Evolutionary conservation across 2,329 filamentous ascomycete genomes (phyloP).

Genomic region (Endoconidiophora laricicola): DNA sequence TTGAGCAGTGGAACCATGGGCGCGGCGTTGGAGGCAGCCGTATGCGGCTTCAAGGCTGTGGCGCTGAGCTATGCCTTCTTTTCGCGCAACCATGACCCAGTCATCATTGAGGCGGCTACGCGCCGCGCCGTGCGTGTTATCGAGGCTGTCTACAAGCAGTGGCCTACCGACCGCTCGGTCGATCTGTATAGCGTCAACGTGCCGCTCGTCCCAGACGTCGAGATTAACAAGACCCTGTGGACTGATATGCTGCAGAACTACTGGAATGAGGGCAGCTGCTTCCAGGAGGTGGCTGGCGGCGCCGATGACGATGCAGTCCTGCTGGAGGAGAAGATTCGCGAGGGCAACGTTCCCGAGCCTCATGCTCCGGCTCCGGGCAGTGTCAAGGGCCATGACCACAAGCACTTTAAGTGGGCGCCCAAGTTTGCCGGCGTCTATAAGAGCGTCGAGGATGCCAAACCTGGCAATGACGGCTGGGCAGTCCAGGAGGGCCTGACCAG

Average conservation of each 20-base stretch:
- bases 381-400: conserved; percentile 47
- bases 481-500: conserved; percentile 78
- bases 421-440: conserved; percentile 73
- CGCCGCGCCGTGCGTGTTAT: conserved; percentile 60
- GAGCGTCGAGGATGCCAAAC: conserved; percentile 61
- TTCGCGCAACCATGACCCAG: conserved; percentile 64
- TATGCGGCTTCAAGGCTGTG: conserved; percentile 53
- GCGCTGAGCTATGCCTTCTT: conserved; percentile 88
- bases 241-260: conserved; percentile 80
- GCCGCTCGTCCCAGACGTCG: conserved; percentile 63
- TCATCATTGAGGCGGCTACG: conserved; percentile 62
- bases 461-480: conserved; percentile 85
- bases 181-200: conserved; percentile 90
- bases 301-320: conserved; percentile 47
- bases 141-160: conserved; percentile 61
- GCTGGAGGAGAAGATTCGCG: conserved; percentile 31
- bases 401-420: conserved; percentile 90
- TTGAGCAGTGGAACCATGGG: conserved; percentile 64
- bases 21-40: conserved; percentile 59
- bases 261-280: conserved; percentile 74
- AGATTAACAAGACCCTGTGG: conserved; percentile 56
- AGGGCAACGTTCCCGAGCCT: conserved; percentile 16
- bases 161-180: conserved; percentile 46
- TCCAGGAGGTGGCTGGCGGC: conserved; percentile 54
- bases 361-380: conserved; percentile 14